Conservation (phyloP, 2,329 filamentous ascomycete species). For the Sclerotinia sclerotiorum region DNA sequence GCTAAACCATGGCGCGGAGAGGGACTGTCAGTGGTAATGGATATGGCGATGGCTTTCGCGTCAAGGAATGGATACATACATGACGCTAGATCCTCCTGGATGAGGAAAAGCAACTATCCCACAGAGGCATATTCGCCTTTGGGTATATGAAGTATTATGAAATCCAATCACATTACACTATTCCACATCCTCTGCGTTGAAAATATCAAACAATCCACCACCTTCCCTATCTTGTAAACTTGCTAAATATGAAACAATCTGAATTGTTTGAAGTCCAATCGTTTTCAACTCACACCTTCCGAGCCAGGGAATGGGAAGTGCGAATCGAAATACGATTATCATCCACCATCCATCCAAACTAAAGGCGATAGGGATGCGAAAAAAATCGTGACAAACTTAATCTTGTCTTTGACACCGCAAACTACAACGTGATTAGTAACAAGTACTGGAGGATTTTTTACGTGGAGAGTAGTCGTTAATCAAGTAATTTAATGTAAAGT, state of each 20-base stretch:
- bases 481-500: no score
- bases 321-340: not conserved
- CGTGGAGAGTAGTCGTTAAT: no score
- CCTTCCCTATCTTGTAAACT: not conserved
- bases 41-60: slow-evolving; percentile 7
- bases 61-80: not conserved
- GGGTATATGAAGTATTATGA: not conserved
- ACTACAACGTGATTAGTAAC: no score
- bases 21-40: not conserved
- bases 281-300: not conserved
- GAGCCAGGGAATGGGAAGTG: not conserved
- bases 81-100: not conserved
- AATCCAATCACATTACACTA: not conserved
- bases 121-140: not conserved
- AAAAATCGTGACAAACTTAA: no score
- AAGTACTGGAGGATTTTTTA: no score
- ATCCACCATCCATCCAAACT: not conserved
- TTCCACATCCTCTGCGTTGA: not conserved
- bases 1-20: not conserved
- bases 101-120: not conserved
- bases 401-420: no score
- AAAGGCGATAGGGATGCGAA: not conserved
- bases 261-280: not conserved
- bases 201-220: not conserved
- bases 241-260: not conserved